Conservation (phyloP, 2,329 filamentous ascomycete species). For the Acrocalymma vagum region DNA sequence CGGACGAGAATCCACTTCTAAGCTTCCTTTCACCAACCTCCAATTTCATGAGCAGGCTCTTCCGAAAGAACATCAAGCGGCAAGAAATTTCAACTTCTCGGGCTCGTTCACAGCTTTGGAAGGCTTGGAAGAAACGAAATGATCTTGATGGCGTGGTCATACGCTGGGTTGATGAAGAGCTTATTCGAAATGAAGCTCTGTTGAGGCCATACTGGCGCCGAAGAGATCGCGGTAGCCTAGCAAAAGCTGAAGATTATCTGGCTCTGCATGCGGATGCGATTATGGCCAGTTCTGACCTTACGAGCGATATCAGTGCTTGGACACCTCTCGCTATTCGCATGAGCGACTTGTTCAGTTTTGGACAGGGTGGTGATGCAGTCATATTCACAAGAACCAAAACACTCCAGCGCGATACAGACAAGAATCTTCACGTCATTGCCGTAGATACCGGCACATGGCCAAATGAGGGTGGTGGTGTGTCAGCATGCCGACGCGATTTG, state of each 20-base stretch:
- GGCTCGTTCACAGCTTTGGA: conserved; percentile 50
- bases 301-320: conserved; percentile 62
- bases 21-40: conserved; percentile 52
- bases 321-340: conserved; percentile 61
- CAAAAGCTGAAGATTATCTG: conserved; percentile 49
- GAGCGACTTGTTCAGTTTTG: conserved; percentile 61
- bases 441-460: conserved; percentile 55
- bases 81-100: conserved; percentile 49
- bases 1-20: conserved; percentile 62
- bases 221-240: conserved; percentile 46
- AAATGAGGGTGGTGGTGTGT: conserved; percentile 53
- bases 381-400: conserved; percentile 60
- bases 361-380: conserved; percentile 62
- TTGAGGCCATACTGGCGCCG: conserved; percentile 48
- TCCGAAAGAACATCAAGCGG: conserved; percentile 50
- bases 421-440: conserved; percentile 49
- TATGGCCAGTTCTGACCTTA: conserved; percentile 61
- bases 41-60: conserved; percentile 40
- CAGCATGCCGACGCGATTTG: conserved; percentile 51
- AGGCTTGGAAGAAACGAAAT: conserved; percentile 49
- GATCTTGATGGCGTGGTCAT: conserved; percentile 50
- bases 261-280: conserved; percentile 57
- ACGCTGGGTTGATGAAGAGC: conserved; percentile 50
- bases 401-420: conserved; percentile 53
- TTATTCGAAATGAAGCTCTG: conserved; percentile 45